phyloP scores from a whole-genome alignment of 805 yeast species.

The Metschnikowia gruessii region DNA sequence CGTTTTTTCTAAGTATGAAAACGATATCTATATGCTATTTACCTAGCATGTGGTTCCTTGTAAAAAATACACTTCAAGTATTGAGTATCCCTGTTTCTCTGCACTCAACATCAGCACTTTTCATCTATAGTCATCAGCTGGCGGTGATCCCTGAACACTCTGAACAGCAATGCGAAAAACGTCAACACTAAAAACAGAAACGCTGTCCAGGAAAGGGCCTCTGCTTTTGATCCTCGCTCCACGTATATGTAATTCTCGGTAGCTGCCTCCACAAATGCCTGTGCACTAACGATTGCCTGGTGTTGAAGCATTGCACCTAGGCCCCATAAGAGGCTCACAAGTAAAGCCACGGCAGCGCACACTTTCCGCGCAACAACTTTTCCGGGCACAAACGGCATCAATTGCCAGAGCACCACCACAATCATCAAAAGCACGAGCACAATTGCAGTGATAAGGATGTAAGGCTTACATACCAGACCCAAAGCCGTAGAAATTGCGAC shows the following conservation, averaged over 20 bases:
- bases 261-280: slow-evolving; percentile 43
- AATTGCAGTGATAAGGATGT: slow-evolving; percentile 48
- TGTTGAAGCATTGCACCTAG: slow-evolving; percentile 63
- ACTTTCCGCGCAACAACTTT: slow-evolving; percentile 34
- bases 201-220: slow-evolving; percentile 59
- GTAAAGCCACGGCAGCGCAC: slow-evolving; percentile 23
- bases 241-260: slow-evolving; percentile 50
- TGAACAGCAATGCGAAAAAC: slow-evolving; percentile 18
- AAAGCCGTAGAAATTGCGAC: slow-evolving; percentile 46
- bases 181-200: slow-evolving; percentile 48
- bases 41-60: no score
- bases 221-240: slow-evolving; percentile 48
- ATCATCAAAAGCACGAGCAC: slow-evolving; percentile 43
- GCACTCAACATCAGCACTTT: slow-evolving; percentile 2
- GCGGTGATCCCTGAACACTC: slow-evolving; percentile 11
- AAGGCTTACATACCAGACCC: slow-evolving; percentile 51
- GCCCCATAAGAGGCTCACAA: slow-evolving; percentile 49
- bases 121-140: slow-evolving; percentile 6
- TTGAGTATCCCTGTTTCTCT: background rate
- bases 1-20: no score
- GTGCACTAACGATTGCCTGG: slow-evolving; percentile 49
- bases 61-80: no score
- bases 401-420: slow-evolving; percentile 40
- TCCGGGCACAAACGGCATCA: slow-evolving; percentile 52
- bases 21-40: no score